These are phyloP conservation scores for Eucalyptus urophylla DNA, from an alignment of 345 rosid species.

Conservation along the genomic window DNA sequence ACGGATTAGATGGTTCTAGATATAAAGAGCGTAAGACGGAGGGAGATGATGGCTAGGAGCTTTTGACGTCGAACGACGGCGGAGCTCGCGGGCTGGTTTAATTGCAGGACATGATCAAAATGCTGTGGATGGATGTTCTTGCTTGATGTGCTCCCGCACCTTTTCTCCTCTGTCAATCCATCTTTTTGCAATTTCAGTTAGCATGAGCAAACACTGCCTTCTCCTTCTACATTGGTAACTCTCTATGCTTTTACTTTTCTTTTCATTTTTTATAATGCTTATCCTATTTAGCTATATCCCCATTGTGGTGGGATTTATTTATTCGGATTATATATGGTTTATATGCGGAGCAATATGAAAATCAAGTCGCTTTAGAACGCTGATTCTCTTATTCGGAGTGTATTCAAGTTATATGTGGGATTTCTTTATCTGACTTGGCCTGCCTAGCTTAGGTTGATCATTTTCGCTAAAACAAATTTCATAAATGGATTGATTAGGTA, in stretches of 20 bases:
- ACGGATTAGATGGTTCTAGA: background rate
- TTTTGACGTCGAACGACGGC: background rate
- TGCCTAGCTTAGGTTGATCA: background rate
- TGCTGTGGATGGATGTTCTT: background rate
- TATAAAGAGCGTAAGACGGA: background rate
- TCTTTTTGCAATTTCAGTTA: background rate
- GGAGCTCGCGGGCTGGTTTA: background rate
- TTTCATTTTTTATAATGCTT: background rate
- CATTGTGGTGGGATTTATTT: background rate
- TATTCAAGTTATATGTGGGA: too few relatives aligned
- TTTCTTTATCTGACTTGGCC: too few relatives aligned
- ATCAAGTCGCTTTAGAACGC: fast-evolving
- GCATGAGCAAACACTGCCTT: background rate
- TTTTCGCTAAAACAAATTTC: background rate
- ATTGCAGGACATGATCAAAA: background rate
- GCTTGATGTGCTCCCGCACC: background rate
- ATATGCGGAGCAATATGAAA: background rate
- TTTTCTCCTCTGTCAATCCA: background rate
- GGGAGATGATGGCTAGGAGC: background rate
- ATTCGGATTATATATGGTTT: background rate
- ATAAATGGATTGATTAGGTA: background rate
- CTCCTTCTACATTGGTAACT: background rate
- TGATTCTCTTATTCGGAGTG: too few relatives aligned
- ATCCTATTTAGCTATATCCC: background rate
- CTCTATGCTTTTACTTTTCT: background rate